These are phyloP conservation scores for Batkoa obscura DNA, from an alignment of 371 early-diverging fungal genomes.

Conservation along the genomic window DNA sequence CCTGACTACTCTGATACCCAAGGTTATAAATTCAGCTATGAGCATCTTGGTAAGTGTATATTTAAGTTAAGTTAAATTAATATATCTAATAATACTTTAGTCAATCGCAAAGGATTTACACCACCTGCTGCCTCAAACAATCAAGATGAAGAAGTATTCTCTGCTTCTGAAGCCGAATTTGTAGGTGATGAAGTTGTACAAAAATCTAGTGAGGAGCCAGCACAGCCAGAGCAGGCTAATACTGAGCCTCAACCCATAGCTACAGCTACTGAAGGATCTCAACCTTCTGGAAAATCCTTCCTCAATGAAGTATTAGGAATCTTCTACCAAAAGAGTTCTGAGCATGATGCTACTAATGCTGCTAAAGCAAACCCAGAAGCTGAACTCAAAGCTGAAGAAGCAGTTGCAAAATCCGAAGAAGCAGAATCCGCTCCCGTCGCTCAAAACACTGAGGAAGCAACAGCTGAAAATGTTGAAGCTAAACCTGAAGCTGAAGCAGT, in stretches of 20 bases:
- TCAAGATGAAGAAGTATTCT: constrained; percentile 6
- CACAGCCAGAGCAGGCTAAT: not conserved
- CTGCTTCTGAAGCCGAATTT: constrained; percentile 7
- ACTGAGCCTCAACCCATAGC: not conserved
- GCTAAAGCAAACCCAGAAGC: not conserved
- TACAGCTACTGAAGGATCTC: not conserved
- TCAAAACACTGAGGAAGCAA: not conserved
- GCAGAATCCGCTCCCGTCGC: not conserved
- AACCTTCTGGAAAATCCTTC: constrained; percentile 3
- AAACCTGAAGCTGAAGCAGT: constrained; percentile 1
- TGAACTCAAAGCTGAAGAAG: not conserved
- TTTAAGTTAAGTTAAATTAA: not conserved
- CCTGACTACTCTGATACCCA: constrained; percentile 6
- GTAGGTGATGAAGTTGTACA: constrained; percentile 3
- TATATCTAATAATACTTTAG: not conserved
- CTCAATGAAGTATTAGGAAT: constrained; percentile 2
- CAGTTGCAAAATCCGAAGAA: not conserved
- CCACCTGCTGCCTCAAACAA: not conserved
- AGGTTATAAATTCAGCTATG: constrained; percentile 6
- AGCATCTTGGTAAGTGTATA: not conserved
- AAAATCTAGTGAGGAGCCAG: not conserved
- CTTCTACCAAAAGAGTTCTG: constrained; percentile 3
- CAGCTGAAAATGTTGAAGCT: not conserved
- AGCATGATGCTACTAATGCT: not conserved
- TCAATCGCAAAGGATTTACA: constrained; percentile 2